Evolutionary conservation across 257 asterid species (phyloP), one percentile per base, ranked within the genome.

Genomic region (Nicotiana paniculata): DNA sequence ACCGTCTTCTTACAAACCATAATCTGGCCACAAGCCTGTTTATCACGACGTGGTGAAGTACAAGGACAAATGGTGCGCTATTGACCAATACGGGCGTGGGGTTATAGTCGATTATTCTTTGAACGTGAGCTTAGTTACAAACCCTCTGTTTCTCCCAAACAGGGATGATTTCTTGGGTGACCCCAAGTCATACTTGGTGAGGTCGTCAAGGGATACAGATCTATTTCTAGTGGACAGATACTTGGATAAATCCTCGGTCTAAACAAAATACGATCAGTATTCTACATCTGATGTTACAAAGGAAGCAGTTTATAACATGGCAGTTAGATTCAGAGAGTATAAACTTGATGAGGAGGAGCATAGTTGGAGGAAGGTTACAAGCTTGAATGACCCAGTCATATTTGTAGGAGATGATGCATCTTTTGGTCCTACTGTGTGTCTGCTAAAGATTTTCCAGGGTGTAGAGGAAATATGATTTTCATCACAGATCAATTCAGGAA

Each of bases 11-110:
- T 46, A 46, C 61, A 46, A 18, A 28, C 39, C 79, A 72, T 21
- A 72, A 72, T 55, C 61, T 72, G 79, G 48, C 24, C 24, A 46
- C 59, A 72, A 72, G 61, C 37, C 79, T 24, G 32, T 21, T 72
- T 72, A 72, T 72, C 61, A 72, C 48, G 61, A 72, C 7, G 61
- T 72, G 79, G 79, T 72, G 79, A 72, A 72, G 61, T 72, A 72
- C 10, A 72, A 46, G 59, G n/a, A 72, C 18, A 72, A 46, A 21
- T 72, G 37, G 59, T 46, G 26, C 7, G 37, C 79, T 72, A 6
- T 72, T 24, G 79, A 72, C 48, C 79, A 72, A 46, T 21, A 72
- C 32, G 79, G 79, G 24, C 24, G 61, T 24, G 24, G 37, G 7
- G 24, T 72, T 46, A 46, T 72, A 32, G 21, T 72, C 37, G 79